These are phyloP conservation scores for Vitis hybrid DNA, from an alignment of 177 flowering plant species.

Conservation along the genomic window DNA sequence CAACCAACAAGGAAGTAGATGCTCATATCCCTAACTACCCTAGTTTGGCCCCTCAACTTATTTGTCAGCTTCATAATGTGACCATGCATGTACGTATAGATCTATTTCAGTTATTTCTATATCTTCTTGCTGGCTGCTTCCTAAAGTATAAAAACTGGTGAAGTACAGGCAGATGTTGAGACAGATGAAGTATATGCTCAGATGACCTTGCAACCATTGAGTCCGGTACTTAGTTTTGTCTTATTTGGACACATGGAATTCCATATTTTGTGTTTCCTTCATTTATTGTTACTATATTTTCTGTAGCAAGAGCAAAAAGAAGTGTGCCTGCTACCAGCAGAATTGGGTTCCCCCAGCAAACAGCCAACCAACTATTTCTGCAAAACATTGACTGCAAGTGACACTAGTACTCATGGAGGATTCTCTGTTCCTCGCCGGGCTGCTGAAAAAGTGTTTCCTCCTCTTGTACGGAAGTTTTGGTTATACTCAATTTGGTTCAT, in stretches of 20 bases:
- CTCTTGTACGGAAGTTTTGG: conserved; percentile 25
- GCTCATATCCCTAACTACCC: conserved; percentile 37
- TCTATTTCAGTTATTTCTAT: background rate
- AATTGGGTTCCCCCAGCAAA: conserved; percentile 36
- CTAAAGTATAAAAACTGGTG: background rate
- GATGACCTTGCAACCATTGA: conserved; percentile 59
- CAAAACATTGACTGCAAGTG: conserved; percentile 41
- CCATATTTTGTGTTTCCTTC: background rate
- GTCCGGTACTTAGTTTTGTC: conserved; percentile 22
- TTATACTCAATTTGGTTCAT: too few species aligned
- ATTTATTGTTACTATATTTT: background rate
- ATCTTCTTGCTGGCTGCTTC: background rate
- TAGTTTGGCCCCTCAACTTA: conserved; percentile 31
- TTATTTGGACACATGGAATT: background rate
- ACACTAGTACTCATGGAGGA: conserved; percentile 47
- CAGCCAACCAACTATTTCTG: conserved; percentile 47
- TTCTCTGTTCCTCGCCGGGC: conserved; percentile 50
- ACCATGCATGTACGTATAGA: conserved; percentile 30
- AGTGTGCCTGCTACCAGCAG: conserved; percentile 32
- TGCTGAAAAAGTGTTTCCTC: conserved; percentile 49
- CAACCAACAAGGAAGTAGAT: conserved; percentile 35
- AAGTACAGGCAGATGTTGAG: conserved; percentile 65
- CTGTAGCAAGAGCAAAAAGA: conserved; percentile 39
- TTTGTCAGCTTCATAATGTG: conserved; percentile 37
- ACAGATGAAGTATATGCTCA: conserved; percentile 70